Conservation (phyloP, 371 early-diverging fungal genomes). For the Zychaea mexicana region DNA sequence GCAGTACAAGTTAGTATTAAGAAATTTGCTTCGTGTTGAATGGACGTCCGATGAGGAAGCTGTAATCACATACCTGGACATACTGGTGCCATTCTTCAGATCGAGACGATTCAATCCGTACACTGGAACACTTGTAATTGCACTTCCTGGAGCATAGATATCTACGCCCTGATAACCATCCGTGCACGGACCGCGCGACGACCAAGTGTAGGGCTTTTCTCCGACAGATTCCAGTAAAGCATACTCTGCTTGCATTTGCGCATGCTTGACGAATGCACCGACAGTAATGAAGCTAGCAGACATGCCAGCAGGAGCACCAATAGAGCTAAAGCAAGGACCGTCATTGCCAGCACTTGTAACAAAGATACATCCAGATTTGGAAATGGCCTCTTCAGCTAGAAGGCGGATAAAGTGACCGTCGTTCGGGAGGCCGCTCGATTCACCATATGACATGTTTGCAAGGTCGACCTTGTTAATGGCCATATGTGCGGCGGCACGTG, state of each 20-base stretch:
- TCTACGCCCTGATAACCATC: constrained; percentile 88
- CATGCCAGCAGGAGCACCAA: constrained; percentile 89
- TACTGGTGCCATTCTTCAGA: constrained; percentile 93
- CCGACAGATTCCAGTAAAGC: constrained; percentile 74
- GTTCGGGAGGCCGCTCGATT: constrained; percentile 73
- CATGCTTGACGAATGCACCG: constrained; percentile 88
- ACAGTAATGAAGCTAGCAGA: constrained; percentile 78
- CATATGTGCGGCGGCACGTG: constrained; percentile 82
- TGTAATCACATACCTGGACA: constrained; percentile 61
- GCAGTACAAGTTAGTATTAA: not conserved
- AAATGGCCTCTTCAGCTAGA: constrained; percentile 80
- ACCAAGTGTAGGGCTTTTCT: constrained; percentile 89
- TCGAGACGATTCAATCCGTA: constrained; percentile 77
- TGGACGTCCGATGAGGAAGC: no score
- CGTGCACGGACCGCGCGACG: constrained; percentile 84
- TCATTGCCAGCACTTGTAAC: constrained; percentile 92
- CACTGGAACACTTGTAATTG: constrained; percentile 91
- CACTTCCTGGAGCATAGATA: constrained; percentile 92
- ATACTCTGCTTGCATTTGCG: constrained; percentile 90
- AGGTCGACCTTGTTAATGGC: constrained; percentile 81
- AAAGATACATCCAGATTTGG: constrained; percentile 83
- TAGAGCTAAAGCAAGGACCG: constrained; percentile 88
- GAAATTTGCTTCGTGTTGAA: no score
- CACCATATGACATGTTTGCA: constrained; percentile 97
- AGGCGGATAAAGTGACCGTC: constrained; percentile 82